Conservation (phyloP, 805 yeast genomes). For the Isabelozyma rhagii region DNA sequence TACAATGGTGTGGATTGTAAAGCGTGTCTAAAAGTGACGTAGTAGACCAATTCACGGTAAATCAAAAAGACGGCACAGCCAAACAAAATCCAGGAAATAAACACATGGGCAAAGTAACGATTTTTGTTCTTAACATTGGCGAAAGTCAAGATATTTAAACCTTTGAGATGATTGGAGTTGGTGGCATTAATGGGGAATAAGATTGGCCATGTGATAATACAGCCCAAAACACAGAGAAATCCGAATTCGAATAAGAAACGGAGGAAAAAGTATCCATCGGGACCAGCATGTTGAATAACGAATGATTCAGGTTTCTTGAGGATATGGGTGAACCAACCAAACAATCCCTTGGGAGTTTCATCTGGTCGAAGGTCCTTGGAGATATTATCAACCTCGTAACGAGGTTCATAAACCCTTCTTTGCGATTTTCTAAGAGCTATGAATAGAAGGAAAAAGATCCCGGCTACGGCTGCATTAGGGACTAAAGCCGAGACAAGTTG, state of each 20-base stretch:
- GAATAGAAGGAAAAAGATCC: constrained; percentile 39
- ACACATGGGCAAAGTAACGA: constrained; percentile 71
- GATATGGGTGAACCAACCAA: constrained; percentile 54
- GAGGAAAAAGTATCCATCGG: constrained; percentile 75
- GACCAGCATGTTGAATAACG: constrained; percentile 65
- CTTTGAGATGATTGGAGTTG: constrained; percentile 51
- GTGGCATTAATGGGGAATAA: constrained; percentile 74
- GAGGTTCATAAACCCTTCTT: constrained; percentile 51
- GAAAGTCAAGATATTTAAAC: constrained; percentile 64
- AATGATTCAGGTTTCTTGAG: constrained; percentile 56
- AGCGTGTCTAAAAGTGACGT: constrained; percentile 69
- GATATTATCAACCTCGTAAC: constrained; percentile 42
- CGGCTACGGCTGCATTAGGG: constrained; percentile 40
- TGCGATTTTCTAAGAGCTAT: constrained; percentile 41
- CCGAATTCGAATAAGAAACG: constrained; percentile 60
- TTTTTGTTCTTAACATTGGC: constrained; percentile 61
- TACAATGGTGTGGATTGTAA: constrained; percentile 70
- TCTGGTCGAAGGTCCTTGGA: constrained; percentile 45
- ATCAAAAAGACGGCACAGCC: constrained; percentile 63
- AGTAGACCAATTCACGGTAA: constrained; percentile 72
- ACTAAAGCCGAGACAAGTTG: constrained; percentile 48
- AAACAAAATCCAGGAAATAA: constrained; percentile 70
- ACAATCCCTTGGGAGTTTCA: constrained; percentile 41
- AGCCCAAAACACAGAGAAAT: constrained; percentile 49
- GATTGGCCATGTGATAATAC: constrained; percentile 61